Percentiles rank a stretch among this genome's conserved stretches.
Conservation (phyloP, 2,329 filamentous ascomycete genomes). For the Paecilomyces dactylethromorphus region DNA sequence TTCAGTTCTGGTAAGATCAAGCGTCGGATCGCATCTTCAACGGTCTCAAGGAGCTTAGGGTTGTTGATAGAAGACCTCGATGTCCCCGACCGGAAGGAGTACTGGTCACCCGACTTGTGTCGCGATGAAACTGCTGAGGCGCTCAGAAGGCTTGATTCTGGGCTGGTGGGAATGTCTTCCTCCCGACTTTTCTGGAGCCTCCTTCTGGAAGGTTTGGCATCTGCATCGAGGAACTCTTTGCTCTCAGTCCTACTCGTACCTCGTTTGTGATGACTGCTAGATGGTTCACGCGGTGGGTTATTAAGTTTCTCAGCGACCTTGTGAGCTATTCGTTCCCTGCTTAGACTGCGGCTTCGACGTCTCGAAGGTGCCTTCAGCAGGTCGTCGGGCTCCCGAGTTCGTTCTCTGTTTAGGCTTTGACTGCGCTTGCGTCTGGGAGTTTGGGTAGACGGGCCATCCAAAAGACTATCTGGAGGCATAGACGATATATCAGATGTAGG, state of each 20-base stretch:
- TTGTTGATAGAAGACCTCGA: conserved; percentile 80
- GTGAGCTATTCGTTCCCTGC: conserved; percentile 60
- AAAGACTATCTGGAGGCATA: conserved; percentile 66
- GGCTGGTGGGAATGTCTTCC: conserved; percentile 49
- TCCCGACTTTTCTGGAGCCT: conserved; percentile 45
- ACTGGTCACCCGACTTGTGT: conserved; percentile 49
- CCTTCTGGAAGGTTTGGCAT: conserved; percentile 40
- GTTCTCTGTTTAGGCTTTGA: conserved; percentile 42
- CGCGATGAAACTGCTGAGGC: conserved; percentile 49
- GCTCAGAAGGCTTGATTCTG: conserved; percentile 58
- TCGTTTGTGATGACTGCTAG: conserved; percentile 36
- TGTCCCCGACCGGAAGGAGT: conserved; percentile 51
- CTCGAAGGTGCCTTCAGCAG: conserved; percentile 55
- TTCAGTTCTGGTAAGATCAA: conserved; percentile 88
- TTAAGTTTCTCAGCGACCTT: conserved; percentile 63
- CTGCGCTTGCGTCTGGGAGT: conserved; percentile 43
- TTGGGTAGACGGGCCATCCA: conserved; percentile 43
- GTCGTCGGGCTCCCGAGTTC: conserved; percentile 27
- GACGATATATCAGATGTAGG: conserved; percentile 80
- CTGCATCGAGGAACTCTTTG: conserved; percentile 39
- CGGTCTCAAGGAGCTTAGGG: conserved; percentile 80
- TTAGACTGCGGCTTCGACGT: conserved; percentile 56
- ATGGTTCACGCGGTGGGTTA: conserved; percentile 42
- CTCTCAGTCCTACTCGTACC: conserved; percentile 41
- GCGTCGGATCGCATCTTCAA: conserved; percentile 86